phyloP scores from a whole-genome alignment of 257 asterid genomes.

The Primulina tabacum region DNA sequence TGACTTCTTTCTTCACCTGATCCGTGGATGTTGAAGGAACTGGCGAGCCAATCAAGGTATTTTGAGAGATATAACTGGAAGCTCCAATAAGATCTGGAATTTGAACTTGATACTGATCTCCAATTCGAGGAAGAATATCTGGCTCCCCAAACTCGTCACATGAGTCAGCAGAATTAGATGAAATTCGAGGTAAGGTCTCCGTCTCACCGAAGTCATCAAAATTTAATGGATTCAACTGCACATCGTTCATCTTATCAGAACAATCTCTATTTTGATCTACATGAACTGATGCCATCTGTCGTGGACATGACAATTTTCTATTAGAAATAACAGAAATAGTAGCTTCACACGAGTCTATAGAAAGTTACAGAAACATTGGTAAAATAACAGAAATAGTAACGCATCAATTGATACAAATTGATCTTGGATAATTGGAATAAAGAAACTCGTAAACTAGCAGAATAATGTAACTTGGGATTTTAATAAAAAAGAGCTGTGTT shows the following conservation, averaged over 20 bases:
- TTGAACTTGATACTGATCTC: conserved; percentile 60
- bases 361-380: neutral
- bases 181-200: conserved; percentile 33
- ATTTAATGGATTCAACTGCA: conserved; percentile 27
- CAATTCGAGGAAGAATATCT: conserved; percentile 50
- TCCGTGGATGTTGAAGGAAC: conserved; percentile 35
- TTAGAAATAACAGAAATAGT: conserved; percentile 7
- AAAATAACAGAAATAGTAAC: no score
- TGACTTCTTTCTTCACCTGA: conserved; percentile 19
- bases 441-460: neutral
- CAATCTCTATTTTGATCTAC: conserved; percentile 28
- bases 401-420: neutral
- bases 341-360: conserved; percentile 8
- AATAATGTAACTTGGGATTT: neutral
- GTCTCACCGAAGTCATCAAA: conserved; percentile 34
- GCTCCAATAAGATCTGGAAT: conserved; percentile 36
- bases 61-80: conserved; percentile 14
- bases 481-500: no score
- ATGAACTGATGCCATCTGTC: conserved; percentile 37
- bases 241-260: conserved; percentile 31
- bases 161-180: conserved; percentile 27
- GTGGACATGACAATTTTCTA: conserved; percentile 9
- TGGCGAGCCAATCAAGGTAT: conserved; percentile 37
- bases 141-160: conserved; percentile 38
- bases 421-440: neutral